These are phyloP conservation scores for Clavispora carvajalis DNA, from an alignment of 805 yeast genomes.

Conservation along the genomic window DNA sequence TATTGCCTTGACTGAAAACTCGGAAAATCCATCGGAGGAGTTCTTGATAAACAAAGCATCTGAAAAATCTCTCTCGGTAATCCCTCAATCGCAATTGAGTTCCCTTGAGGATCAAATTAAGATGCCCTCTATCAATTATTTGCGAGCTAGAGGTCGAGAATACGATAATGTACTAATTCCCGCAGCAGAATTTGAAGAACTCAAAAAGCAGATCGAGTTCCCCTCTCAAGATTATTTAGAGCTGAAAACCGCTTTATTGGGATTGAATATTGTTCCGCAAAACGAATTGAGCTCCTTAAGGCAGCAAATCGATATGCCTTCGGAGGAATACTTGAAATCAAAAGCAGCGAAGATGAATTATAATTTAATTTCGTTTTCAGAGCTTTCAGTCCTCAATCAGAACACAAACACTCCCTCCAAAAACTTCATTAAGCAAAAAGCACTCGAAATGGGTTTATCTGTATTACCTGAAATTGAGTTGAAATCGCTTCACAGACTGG, in stretches of 20 bases:
- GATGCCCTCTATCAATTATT: conserved; percentile 10
- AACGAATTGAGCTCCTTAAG: conserved; percentile 8
- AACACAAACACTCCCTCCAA: background rate
- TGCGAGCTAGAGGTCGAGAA: conserved; percentile 4
- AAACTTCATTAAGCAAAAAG: conserved; percentile 3
- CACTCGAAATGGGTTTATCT: conserved; percentile 4
- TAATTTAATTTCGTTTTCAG: background rate
- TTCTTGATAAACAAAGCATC: conserved; percentile 8
- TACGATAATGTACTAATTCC: conserved; percentile 4
- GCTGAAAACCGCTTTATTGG: conserved; percentile 12
- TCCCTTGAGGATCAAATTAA: conserved; percentile 5
- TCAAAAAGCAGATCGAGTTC: background rate
- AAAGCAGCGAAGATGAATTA: background rate
- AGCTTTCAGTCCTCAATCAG: background rate
- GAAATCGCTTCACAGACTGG: background rate
- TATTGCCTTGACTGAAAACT: background rate
- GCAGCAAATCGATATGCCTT: conserved; percentile 11
- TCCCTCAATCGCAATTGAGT: conserved; percentile 7
- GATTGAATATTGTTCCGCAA: conserved; percentile 13
- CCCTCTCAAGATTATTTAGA: conserved; percentile 11
- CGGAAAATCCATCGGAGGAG: conserved; percentile 4
- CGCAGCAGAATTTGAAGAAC: background rate
- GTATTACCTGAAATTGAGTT: conserved; percentile 3
- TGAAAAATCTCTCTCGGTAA: conserved; percentile 2
- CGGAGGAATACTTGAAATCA: conserved; percentile 11